Conservation (phyloP, 805 yeast genomes). For the Starmerella ratchasimensis region DNA sequence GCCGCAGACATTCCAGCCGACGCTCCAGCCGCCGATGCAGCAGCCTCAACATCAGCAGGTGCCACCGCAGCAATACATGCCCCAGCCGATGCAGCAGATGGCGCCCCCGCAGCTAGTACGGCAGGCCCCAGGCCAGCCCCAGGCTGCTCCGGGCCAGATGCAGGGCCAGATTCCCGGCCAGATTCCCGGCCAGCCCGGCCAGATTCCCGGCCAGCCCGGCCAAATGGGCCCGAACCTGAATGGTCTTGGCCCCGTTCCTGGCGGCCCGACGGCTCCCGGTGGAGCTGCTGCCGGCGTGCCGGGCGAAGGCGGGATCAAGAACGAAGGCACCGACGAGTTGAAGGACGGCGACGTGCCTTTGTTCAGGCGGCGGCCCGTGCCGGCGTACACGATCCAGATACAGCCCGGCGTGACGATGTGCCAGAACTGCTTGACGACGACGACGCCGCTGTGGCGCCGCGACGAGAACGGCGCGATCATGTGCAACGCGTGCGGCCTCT, state of each 20-base stretch:
- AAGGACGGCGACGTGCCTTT: constrained; percentile 1
- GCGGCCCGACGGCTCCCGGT: no score
- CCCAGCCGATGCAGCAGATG: not conserved
- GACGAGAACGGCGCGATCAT: constrained; percentile 86
- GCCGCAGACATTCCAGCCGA: not conserved
- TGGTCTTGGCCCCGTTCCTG: not conserved
- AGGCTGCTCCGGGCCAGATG: not conserved
- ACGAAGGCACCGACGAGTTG: not conserved
- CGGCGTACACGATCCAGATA: constrained; percentile 15
- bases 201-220: not conserved
- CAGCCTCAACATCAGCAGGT: not conserved
- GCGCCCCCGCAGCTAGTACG: not conserved
- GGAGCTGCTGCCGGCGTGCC: no score
- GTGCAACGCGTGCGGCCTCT: constrained; percentile 94
- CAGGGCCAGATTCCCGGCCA: not conserved
- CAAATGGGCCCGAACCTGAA: not conserved
- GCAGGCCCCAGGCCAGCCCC: not conserved
- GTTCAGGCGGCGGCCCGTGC: constrained; percentile 12
- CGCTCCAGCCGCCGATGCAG: not conserved
- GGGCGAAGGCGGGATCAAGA: not conserved
- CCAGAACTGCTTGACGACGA: constrained; percentile 80
- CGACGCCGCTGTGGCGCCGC: constrained; percentile 92
- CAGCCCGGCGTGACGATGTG: constrained; percentile 31
- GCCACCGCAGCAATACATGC: not conserved
- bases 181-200: not conserved